phyloP scores from a whole-genome alignment of 441 rosid genomes.

The Melastoma candidum region DNA sequence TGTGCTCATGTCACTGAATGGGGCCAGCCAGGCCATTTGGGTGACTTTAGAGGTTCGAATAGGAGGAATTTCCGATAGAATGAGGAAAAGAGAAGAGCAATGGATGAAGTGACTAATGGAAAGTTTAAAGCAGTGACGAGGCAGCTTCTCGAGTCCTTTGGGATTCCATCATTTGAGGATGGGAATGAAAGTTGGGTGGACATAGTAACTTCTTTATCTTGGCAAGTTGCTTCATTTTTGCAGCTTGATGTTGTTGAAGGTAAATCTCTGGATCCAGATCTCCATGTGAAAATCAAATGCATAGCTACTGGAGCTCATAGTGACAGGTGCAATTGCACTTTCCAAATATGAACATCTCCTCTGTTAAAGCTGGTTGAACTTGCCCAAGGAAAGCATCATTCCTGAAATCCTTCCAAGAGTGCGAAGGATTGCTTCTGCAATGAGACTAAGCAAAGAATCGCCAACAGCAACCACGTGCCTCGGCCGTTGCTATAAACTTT shows the following conservation, averaged over 20 bases:
- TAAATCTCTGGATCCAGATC: conserved; percentile 48
- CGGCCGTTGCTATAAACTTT: not conserved
- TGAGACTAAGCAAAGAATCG: not conserved
- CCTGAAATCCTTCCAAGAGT: too few relatives aligned
- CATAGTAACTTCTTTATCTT: conserved; percentile 58
- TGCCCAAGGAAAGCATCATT: too few relatives aligned
- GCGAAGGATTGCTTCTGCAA: too few relatives aligned
- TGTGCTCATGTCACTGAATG: conserved; percentile 63
- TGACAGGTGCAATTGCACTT: conserved; percentile 48
- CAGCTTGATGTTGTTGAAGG: conserved; percentile 58
- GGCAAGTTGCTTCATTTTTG: conserved; percentile 85
- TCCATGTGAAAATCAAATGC: conserved; percentile 85
- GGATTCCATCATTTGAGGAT: conserved; percentile 24
- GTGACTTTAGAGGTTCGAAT: conserved; percentile 30
- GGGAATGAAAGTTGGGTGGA: conserved; percentile 61
- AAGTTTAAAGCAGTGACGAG: conserved; percentile 53
- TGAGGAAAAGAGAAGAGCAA: conserved; percentile 52
- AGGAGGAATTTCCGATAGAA: conserved; percentile 29
- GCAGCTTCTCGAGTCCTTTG: conserved; percentile 53
- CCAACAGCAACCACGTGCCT: not conserved
- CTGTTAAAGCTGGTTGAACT: too few relatives aligned
- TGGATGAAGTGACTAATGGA: conserved; percentile 55
- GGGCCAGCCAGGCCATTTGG: conserved; percentile 53
- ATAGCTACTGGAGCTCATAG: conserved; percentile 65
- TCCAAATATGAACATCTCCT: too few relatives aligned